Evolutionary conservation across 2,329 filamentous ascomycete species (phyloP).

Genomic region (Xylaria sp.): DNA sequence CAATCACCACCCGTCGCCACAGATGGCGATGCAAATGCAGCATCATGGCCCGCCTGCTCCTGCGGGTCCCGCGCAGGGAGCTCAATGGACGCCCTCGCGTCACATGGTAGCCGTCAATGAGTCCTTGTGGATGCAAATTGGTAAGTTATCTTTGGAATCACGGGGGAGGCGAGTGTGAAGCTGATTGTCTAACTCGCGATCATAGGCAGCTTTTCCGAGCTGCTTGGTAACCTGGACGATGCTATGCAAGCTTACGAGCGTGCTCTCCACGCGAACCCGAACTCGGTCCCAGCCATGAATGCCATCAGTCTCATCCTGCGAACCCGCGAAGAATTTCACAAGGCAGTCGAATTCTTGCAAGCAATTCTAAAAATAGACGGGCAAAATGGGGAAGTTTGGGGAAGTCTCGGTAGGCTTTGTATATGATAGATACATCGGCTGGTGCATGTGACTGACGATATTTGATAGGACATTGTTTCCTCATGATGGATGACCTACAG

Average conservation of each 20-base stretch:
- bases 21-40: conserved; percentile 76
- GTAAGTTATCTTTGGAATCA: conserved; percentile 62
- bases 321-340: conserved; percentile 91
- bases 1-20: conserved; percentile 83
- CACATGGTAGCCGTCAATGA: conserved; percentile 85
- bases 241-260: conserved; percentile 92
- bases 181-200: conserved; percentile 44
- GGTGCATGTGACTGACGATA: conserved; percentile 39
- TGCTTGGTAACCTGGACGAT: conserved; percentile 88
- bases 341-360: conserved; percentile 92
- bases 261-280: conserved; percentile 85
- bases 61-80: conserved; percentile 64
- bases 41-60: conserved; percentile 74
- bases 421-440: conserved; percentile 8
- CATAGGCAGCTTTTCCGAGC: conserved; percentile 83
- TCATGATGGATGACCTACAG: conserved; percentile 99
- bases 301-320: conserved; percentile 92
- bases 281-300: conserved; percentile 92
- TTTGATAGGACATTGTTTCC: conserved; percentile 85
- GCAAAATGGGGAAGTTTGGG: conserved; percentile 95
- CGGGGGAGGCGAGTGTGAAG: conserved; percentile 13
- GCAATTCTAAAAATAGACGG: conserved; percentile 90
- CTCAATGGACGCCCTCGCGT: conserved; percentile 72
- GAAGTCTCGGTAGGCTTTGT: conserved; percentile 78
- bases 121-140: conserved; percentile 90